These are phyloP conservation scores for Diaporthe aspalathi DNA, from an alignment of 2,329 filamentous ascomycete genomes.

Conservation along the genomic window DNA sequence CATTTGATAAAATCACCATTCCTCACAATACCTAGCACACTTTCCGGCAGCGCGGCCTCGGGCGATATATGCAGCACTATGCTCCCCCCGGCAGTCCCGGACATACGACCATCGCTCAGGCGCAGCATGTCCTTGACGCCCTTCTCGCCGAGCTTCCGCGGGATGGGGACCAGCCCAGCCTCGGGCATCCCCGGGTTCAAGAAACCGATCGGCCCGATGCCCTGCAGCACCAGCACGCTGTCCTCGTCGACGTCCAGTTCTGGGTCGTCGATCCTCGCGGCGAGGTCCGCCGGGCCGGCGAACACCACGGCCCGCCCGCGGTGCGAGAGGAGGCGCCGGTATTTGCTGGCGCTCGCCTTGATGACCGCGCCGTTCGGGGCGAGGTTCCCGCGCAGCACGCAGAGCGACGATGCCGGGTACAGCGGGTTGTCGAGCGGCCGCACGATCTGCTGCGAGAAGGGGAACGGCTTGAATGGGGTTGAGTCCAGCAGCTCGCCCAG, in stretches of 20 bases:
- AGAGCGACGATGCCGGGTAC: constrained; percentile 81
- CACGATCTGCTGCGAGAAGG: constrained; percentile 59
- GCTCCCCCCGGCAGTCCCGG: constrained; percentile 87
- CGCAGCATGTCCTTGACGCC: constrained; percentile 84
- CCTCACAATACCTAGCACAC: constrained; percentile 80
- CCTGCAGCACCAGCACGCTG: constrained; percentile 82
- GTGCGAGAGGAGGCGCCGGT: constrained; percentile 67
- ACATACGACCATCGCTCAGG: constrained; percentile 89
- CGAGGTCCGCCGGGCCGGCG: constrained; percentile 80
- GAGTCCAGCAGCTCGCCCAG: constrained; percentile 81
- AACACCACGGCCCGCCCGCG: constrained; percentile 71
- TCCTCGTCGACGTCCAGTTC: constrained; percentile 70
- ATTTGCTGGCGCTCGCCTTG: constrained; percentile 88
- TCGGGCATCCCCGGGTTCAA: constrained; percentile 91
- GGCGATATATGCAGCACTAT: constrained; percentile 90
- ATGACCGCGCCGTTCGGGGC: constrained; percentile 86
- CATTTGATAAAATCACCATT: constrained; percentile 85
- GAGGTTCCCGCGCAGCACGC: constrained; percentile 85
- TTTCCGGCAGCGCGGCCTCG: constrained; percentile 81
- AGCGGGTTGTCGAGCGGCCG: constrained; percentile 73
- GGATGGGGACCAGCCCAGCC: constrained; percentile 71
- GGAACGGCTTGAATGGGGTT: constrained; percentile 69
- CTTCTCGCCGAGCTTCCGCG: constrained; percentile 81
- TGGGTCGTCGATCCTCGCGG: constrained; percentile 67
- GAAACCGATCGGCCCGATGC: constrained; percentile 84